Evolutionary conservation across 345 rosid species (phyloP).

Genomic region (Dovyalis caffra): DNA sequence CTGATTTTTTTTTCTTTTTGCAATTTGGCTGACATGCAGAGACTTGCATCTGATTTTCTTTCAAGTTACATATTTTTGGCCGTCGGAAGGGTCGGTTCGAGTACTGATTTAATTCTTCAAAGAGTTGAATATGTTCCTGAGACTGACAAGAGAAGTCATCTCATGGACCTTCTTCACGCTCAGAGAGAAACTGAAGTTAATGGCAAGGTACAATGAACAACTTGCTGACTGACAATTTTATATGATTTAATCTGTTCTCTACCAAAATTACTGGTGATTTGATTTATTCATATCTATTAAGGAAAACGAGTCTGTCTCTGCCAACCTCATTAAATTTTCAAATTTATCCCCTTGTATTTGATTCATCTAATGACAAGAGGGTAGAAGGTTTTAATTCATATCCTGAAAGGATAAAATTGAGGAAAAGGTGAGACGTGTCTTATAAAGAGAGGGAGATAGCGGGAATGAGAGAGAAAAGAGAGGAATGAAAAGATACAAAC

Average conservation of each 20-base stretch:
- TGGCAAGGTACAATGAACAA: slow-evolving; percentile 60
- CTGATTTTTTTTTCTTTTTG: slow-evolving; percentile 7
- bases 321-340: not conserved
- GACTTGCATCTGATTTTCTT: slow-evolving; percentile 93
- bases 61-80: slow-evolving; percentile 83
- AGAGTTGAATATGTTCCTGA: slow-evolving; percentile 95
- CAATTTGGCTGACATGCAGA: slow-evolving; percentile 48
- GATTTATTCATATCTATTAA: not conserved
- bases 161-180: slow-evolving; percentile 99
- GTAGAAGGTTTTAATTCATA: not conserved
- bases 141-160: slow-evolving; percentile 96
- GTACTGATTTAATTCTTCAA: slow-evolving; percentile 95
- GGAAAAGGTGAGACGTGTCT: not conserved
- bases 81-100: slow-evolving; percentile 98
- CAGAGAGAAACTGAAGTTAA: slow-evolving; percentile 79
- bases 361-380: not conserved
- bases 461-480: not conserved
- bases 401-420: not conserved
- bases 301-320: not conserved
- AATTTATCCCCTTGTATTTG: not conserved
- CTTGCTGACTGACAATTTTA: not conserved
- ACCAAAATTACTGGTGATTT: not conserved
- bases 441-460: not conserved
- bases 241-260: not conserved
- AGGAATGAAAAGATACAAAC: not conserved